Conservation (phyloP, 768 basidiomycete genomes). For the Tulasnella sp. region DNA sequence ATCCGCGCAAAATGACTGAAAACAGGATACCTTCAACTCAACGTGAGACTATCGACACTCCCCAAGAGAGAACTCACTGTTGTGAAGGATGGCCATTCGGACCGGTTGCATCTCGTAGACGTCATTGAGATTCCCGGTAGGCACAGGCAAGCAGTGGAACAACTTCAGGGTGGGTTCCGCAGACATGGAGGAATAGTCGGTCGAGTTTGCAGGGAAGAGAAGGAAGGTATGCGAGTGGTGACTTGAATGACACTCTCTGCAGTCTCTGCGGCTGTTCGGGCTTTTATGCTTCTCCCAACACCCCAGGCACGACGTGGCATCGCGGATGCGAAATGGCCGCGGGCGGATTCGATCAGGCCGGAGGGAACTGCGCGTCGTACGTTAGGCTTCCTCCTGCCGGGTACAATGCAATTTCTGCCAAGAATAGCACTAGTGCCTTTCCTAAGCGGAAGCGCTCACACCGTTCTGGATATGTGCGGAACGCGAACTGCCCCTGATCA, state of each 20-base stretch:
- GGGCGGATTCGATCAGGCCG: background rate
- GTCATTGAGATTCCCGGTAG: constrained; percentile 4
- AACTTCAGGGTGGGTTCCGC: constrained; percentile 2
- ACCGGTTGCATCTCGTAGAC: constrained; percentile 15
- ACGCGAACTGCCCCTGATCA: background rate
- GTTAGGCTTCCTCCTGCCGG: background rate
- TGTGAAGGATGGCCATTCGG: constrained; percentile 25
- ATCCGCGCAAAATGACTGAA: constrained; percentile 14
- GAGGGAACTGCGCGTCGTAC: background rate
- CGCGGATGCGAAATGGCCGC: background rate
- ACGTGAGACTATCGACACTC: background rate
- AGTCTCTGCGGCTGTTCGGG: background rate
- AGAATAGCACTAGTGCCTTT: background rate
- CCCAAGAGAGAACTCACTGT: background rate
- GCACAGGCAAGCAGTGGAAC: constrained; percentile 18
- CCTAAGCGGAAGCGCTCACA: background rate
- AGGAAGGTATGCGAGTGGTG: background rate
- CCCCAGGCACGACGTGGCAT: background rate
- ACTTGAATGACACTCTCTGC: background rate
- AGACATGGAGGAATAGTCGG: background rate
- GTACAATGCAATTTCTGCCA: background rate
- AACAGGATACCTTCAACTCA: background rate
- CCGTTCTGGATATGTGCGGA: background rate
- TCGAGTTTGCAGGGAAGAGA: background rate
- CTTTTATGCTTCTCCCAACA: background rate